Percentiles rank a stretch among this genome's conserved stretches.
phyloP scores from a whole-genome alignment of 495 filamentous ascomycete species.

The Clohesyomyces aquaticus region DNA sequence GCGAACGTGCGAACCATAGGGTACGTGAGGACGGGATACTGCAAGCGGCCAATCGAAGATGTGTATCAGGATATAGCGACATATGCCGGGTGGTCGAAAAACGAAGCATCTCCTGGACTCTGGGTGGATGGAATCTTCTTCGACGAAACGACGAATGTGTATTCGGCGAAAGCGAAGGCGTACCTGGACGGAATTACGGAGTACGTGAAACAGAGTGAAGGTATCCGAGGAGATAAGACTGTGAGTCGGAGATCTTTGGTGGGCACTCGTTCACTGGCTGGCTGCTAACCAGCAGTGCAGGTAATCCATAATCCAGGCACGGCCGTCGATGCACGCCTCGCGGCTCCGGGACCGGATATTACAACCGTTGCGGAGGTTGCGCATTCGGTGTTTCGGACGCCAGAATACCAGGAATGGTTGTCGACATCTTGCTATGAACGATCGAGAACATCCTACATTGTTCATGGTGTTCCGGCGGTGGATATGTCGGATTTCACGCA shows the following conservation, averaged over 20 bases:
- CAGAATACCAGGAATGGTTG: constrained; percentile 19
- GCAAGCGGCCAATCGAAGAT: constrained; percentile 13
- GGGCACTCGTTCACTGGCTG: background rate
- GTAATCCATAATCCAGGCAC: constrained; percentile 33
- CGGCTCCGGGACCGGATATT: constrained; percentile 6
- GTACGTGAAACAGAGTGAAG: constrained; percentile 38
- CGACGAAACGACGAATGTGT: constrained; percentile 37
- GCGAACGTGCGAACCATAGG: constrained; percentile 27
- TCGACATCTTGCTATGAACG: constrained; percentile 6
- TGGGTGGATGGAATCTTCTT: constrained; percentile 35
- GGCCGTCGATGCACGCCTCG: constrained; percentile 14
- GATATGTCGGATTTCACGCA: constrained; percentile 1
- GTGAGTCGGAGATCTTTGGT: constrained; percentile 2
- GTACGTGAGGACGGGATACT: constrained; percentile 26
- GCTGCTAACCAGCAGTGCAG: background rate
- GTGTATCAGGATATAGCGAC: constrained; percentile 21
- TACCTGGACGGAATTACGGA: constrained; percentile 45
- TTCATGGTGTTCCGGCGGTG: constrained; percentile 16
- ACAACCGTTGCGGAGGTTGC: constrained; percentile 13
- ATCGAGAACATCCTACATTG: constrained; percentile 9
- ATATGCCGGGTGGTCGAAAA: constrained; percentile 29
- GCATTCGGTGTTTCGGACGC: background rate
- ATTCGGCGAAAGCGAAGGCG: constrained; percentile 33
- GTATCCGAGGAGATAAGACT: constrained; percentile 16
- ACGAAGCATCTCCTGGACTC: background rate